These are phyloP conservation scores for Aspergillus eucalypticola DNA, from an alignment of 2,329 filamentous ascomycete genomes.

Conservation along the genomic window DNA sequence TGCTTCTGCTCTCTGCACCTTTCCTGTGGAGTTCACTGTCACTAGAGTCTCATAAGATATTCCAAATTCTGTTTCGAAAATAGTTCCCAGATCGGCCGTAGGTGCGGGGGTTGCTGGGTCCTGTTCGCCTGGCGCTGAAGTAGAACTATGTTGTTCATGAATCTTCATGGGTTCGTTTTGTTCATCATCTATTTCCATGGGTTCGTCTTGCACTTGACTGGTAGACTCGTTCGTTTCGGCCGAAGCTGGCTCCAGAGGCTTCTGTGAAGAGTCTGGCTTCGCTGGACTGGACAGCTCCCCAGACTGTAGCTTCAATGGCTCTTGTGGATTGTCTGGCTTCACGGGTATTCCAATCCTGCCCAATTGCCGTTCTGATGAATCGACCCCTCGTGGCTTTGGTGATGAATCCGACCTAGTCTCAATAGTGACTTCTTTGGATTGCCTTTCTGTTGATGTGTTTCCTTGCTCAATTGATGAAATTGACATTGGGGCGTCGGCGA, in stretches of 20 bases:
- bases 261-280: not conserved
- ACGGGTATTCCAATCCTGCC: too few species aligned
- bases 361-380: too few species aligned
- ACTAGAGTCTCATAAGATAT: slow-evolving; percentile 34
- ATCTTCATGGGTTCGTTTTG: not conserved
- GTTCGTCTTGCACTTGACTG: not conserved
- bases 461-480: not conserved
- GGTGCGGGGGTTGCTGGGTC: not conserved
- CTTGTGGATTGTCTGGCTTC: too few species aligned
- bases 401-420: too few species aligned
- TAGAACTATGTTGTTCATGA: not conserved
- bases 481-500: not conserved
- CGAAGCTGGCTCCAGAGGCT: not conserved
- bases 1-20: slow-evolving; percentile 21
- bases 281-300: not conserved
- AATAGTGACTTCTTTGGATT: too few species aligned
- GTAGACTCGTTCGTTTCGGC: not conserved
- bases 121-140: not conserved
- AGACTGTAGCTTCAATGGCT: too few species aligned
- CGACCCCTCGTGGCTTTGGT: too few species aligned
- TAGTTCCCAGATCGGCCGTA: slow-evolving; percentile 10
- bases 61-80: slow-evolving; percentile 21
- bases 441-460: too few species aligned
- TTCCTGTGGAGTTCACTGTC: slow-evolving; percentile 19
- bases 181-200: not conserved